phyloP scores from a whole-genome alignment of 495 filamentous ascomycete species.

The Sordaria brevicollis region DNA sequence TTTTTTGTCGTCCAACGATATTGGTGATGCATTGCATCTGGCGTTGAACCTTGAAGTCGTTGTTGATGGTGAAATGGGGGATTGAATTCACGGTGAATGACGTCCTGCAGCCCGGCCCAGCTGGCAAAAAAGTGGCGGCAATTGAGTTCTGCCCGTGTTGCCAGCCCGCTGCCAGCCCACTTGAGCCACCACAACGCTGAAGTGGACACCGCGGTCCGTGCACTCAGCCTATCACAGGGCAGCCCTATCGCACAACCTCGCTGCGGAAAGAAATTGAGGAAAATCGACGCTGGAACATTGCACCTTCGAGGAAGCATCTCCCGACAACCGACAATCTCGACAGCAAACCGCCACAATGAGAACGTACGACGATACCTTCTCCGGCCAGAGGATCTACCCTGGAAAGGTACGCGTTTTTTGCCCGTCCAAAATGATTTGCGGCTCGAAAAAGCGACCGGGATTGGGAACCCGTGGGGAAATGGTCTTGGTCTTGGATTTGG shows the following conservation, averaged over 20 bases:
- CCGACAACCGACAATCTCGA: conserved; percentile 27
- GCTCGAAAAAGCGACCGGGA: neutral
- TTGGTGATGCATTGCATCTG: neutral
- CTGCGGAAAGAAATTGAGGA: conserved; percentile 23
- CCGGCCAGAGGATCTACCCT: conserved; percentile 96
- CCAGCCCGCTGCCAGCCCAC: neutral
- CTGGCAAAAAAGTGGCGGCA: neutral
- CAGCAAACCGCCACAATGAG: conserved; percentile 66
- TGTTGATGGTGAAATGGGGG: neutral
- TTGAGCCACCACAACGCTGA: neutral
- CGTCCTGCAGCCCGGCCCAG: neutral
- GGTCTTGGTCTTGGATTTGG: neutral
- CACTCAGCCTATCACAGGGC: conserved; percentile 20
- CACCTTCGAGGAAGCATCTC: conserved; percentile 20
- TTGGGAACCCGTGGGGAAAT: neutral
- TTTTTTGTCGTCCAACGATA: neutral
- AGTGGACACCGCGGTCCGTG: conserved; percentile 10
- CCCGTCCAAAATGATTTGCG: neutral
- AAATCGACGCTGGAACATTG: conserved; percentile 22
- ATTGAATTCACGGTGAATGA: neutral
- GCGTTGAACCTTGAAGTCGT: neutral
- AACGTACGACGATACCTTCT: conserved; percentile 98
- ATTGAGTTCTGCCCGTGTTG: neutral
- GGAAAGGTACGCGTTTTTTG: conserved; percentile 69
- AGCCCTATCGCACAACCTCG: conserved; percentile 29